A percentile compares a stretch with the other conserved stretches of the same genome.
Evolutionary conservation across 164 flowering plant species (phyloP).

Genomic region (Saururus chinensis): DNA sequence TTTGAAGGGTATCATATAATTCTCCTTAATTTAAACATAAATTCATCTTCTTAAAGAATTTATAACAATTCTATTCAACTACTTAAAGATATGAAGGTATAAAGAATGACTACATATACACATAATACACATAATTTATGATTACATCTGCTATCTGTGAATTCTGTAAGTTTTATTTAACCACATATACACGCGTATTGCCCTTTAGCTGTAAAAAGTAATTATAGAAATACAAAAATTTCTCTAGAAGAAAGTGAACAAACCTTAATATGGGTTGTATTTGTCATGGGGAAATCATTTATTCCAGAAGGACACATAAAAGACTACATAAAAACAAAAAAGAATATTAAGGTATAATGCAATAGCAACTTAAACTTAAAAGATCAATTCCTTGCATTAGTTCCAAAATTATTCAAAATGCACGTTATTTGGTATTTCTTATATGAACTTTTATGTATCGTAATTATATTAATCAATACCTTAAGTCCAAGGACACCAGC

Average conservation of each 20-base stretch:
- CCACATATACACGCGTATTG: no score
- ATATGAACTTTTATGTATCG: background rate
- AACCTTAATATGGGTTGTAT: slow-evolving; percentile 84
- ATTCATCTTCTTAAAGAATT: background rate
- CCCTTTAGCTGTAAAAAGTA: no score
- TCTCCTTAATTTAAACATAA: no score
- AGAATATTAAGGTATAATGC: slow-evolving; percentile 2
- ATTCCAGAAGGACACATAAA: slow-evolving; percentile 99
- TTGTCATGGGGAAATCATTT: slow-evolving; percentile 97
- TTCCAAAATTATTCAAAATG: no score
- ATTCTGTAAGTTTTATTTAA: no score
- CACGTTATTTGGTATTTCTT: no score
- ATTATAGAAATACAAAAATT: no score
- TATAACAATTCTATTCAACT: background rate
- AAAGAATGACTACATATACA: no score
- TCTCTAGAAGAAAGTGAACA: slow-evolving; percentile 3
- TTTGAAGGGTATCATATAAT: no score
- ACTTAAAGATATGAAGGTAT: no score
- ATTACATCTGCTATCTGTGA: background rate
- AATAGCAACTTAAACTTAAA: background rate
- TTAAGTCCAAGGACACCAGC: slow-evolving; percentile 96
- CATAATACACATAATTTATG: no score
- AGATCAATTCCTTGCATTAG: no score
- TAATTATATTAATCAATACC: slow-evolving; percentile 24
- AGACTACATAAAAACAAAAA: slow-evolving; percentile 42